Evolutionary conservation across 768 basidiomycete genomes (phyloP).

Genomic region (Mycena chlorophos): DNA sequence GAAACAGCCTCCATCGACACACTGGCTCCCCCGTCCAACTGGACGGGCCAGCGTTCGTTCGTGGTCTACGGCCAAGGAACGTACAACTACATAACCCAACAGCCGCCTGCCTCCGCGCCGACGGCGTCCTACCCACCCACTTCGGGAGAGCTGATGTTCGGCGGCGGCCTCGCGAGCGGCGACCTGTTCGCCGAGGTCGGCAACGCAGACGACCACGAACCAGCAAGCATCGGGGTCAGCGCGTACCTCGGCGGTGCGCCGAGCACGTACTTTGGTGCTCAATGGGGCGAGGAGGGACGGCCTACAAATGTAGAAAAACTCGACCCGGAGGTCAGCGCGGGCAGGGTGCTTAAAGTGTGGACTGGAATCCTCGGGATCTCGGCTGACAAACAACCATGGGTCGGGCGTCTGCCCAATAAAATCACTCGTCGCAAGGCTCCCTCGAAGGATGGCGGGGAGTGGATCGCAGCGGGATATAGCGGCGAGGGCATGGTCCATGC

Average conservation of each 20-base stretch:
- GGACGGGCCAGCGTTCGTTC: conserved; percentile 52
- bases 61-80: conserved; percentile 50
- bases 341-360: conserved; percentile 50
- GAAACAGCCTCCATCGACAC: background rate
- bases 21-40: conserved; percentile 6
- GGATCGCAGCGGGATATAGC: conserved; percentile 69
- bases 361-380: conserved; percentile 64
- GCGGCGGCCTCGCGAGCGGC: conserved; percentile 39
- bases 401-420: conserved; percentile 55
- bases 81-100: conserved; percentile 71
- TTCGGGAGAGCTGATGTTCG: conserved; percentile 59
- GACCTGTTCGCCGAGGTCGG: background rate
- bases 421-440: conserved; percentile 42
- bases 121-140: conserved; percentile 24
- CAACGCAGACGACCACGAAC: background rate
- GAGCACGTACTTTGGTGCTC: conserved; percentile 52
- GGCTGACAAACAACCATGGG: conserved; percentile 64
- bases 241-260: conserved; percentile 42
- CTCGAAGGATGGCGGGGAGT: conserved; percentile 51
- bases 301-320: conserved; percentile 17
- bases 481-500: conserved; percentile 78
- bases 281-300: conserved; percentile 36
- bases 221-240: conserved; percentile 2
- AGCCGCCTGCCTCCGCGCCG: conserved; percentile 27
- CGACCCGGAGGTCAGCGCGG: conserved; percentile 23